A percentile compares a stretch with the other conserved stretches of the same genome.
These are phyloP conservation scores for Saccharomycopsis hybrid DNA, from an alignment of 1,139 yeast genomes.

Conservation along the genomic window DNA sequence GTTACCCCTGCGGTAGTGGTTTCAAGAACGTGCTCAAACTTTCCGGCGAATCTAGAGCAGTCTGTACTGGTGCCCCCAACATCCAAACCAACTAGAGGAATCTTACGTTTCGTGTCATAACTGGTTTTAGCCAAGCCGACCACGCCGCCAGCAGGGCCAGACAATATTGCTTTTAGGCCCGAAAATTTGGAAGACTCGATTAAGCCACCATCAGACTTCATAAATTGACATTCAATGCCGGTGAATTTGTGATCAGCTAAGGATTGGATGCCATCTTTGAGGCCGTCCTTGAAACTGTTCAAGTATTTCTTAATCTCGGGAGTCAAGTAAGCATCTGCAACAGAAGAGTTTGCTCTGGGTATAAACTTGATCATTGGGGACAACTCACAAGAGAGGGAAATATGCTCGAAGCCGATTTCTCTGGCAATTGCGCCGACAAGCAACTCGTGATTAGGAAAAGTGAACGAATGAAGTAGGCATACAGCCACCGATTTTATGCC, in stretches of 20 bases:
- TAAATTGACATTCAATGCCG: slow-evolving; percentile 37
- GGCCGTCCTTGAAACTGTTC: slow-evolving; percentile 53
- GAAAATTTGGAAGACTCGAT: slow-evolving; percentile 43
- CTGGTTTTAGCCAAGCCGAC: slow-evolving; percentile 51
- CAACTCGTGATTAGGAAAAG: slow-evolving; percentile 59
- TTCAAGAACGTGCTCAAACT: slow-evolving; percentile 48
- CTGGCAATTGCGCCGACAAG: slow-evolving; percentile 51
- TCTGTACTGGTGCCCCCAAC: slow-evolving; percentile 64
- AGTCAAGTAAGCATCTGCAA: slow-evolving; percentile 72
- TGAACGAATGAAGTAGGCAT: slow-evolving; percentile 63
- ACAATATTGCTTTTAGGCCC: slow-evolving; percentile 46
- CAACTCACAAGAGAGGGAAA: slow-evolving; percentile 59
- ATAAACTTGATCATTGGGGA: slow-evolving; percentile 72
- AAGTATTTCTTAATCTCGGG: slow-evolving; percentile 64
- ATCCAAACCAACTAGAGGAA: slow-evolving; percentile 51
- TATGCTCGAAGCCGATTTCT: slow-evolving; percentile 52
- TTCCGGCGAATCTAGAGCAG: slow-evolving; percentile 44
- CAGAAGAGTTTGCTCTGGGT: slow-evolving; percentile 64
- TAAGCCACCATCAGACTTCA: slow-evolving; percentile 59
- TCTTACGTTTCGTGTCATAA: slow-evolving; percentile 35
- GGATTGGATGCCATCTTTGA: slow-evolving; percentile 43
- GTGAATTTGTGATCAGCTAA: slow-evolving; percentile 23
- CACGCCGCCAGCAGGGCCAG: slow-evolving; percentile 63
- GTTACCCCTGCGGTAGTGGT: slow-evolving; percentile 52
- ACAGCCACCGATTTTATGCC: slow-evolving; percentile 66